Percentiles rank a stretch among this genome's conserved stretches.
Conservation (phyloP, 768 basidiomycete genomes). For the Termitomyces eurrhizus region DNA sequence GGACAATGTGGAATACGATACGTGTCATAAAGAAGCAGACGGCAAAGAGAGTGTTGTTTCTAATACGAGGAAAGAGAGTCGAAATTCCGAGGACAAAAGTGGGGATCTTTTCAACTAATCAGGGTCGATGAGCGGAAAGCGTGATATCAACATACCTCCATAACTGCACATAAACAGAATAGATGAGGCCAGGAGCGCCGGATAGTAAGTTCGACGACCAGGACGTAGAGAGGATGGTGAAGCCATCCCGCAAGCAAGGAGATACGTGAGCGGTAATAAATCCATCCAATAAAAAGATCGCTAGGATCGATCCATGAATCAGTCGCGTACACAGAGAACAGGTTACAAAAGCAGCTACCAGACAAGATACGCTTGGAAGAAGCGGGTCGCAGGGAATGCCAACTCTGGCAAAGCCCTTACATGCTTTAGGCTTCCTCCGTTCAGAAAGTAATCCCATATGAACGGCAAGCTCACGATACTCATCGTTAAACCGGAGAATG, state of each 20-base stretch:
- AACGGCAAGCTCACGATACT: slow-evolving; percentile 5
- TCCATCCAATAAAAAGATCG: slow-evolving; percentile 41
- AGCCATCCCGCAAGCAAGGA: slow-evolving; percentile 14
- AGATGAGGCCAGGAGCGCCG: slow-evolving; percentile 24
- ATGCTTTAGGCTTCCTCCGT: slow-evolving; percentile 6
- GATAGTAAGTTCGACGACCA: slow-evolving; percentile 23
- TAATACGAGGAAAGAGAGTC: slow-evolving; percentile 37
- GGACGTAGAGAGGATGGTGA: slow-evolving; percentile 12
- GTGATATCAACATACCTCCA: slow-evolving; percentile 35
- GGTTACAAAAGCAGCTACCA: background rate
- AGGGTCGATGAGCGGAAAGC: slow-evolving; percentile 18
- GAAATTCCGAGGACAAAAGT: slow-evolving; percentile 49
- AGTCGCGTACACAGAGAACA: background rate
- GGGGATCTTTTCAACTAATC: slow-evolving; percentile 37
- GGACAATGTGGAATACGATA: slow-evolving; percentile 40
- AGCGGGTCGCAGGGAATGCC: slow-evolving; percentile 1
- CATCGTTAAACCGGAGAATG: slow-evolving; percentile 10
- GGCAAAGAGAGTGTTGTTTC: slow-evolving; percentile 49
- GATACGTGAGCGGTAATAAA: slow-evolving; percentile 40
- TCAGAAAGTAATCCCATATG: slow-evolving; percentile 1
- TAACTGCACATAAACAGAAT: slow-evolving; percentile 39
- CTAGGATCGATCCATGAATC: slow-evolving; percentile 18
- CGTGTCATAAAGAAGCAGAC: slow-evolving; percentile 47
- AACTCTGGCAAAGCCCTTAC: slow-evolving; percentile 1
- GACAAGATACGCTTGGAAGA: slow-evolving; percentile 9